Evolutionary conservation across 129 eudicot genomes (phyloP).

Genomic region (Centrapalus pauciflorus): DNA sequence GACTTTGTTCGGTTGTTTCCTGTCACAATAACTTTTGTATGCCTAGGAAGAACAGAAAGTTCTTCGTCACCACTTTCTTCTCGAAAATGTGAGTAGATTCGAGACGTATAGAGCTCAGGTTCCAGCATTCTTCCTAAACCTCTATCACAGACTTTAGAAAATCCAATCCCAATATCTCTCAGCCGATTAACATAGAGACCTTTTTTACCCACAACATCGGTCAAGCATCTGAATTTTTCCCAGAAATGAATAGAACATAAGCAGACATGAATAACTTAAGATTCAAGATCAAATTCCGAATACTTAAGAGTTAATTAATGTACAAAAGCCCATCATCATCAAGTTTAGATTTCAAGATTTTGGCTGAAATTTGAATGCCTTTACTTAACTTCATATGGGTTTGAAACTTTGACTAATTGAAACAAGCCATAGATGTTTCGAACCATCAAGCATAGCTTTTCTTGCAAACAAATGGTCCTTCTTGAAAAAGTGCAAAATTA

Average conservation of each 20-base stretch:
- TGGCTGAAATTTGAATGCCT: neutral
- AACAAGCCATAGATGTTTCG: neutral
- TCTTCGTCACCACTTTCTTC: constrained; percentile 95
- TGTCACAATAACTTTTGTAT: constrained; percentile 89
- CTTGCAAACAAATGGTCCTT: neutral
- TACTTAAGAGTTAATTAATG: neutral
- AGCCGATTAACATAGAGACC: constrained; percentile 10
- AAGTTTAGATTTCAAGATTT: neutral
- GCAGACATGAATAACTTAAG: neutral
- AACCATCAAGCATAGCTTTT: neutral
- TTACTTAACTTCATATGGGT: neutral
- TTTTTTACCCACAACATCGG: neutral
- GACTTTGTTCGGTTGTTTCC: constrained; percentile 95
- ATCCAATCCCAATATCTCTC: neutral
- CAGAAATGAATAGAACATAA: neutral
- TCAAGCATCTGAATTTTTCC: constrained; percentile 1
- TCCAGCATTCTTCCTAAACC: constrained; percentile 49
- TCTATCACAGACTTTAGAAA: constrained; percentile 4
- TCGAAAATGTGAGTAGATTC: constrained; percentile 70
- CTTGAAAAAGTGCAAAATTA: neutral
- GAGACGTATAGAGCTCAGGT: constrained; percentile 59
- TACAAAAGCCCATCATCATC: neutral
- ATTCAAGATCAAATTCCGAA: neutral
- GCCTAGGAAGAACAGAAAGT: constrained; percentile 89
- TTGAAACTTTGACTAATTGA: neutral